A percentile compares a stretch with the other conserved stretches of the same genome.
Evolutionary conservation across 306 rosid genomes (phyloP).

Genomic region (Datisca glomerata): DNA sequence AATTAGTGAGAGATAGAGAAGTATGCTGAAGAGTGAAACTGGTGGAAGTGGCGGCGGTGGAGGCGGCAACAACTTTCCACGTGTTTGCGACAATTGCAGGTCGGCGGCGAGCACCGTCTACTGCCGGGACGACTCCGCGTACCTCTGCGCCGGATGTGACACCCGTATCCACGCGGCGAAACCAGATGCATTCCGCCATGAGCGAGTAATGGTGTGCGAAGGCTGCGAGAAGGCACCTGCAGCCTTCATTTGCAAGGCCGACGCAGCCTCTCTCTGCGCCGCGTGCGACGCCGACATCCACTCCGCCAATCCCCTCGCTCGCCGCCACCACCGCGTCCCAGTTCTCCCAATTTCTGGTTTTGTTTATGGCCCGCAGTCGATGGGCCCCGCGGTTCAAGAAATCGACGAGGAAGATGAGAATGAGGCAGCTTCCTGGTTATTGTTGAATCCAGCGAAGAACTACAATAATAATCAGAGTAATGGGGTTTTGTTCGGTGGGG

Average conservation of each 20-base stretch:
- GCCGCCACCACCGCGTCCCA: slow-evolving; percentile 93
- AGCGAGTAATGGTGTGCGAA: slow-evolving; percentile 82
- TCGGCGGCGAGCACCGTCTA: slow-evolving; percentile 41
- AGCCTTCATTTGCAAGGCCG: slow-evolving; percentile 75
- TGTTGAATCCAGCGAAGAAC: slow-evolving; percentile 50
- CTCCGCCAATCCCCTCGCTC: slow-evolving; percentile 81
- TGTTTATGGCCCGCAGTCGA: slow-evolving; percentile 18
- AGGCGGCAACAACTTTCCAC: slow-evolving; percentile 27
- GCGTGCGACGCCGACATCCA: slow-evolving; percentile 82
- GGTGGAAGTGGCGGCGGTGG: slow-evolving; percentile 1
- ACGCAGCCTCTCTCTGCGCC: slow-evolving; percentile 74
- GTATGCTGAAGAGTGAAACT: slow-evolving; percentile 32
- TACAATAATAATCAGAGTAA: slow-evolving; percentile 10
- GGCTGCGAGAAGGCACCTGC: slow-evolving; percentile 88
- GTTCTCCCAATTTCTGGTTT: slow-evolving; percentile 39
- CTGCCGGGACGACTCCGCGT: slow-evolving; percentile 56
- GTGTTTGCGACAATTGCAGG: slow-evolving; percentile 58
- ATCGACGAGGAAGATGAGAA: slow-evolving; percentile 46
- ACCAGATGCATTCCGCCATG: slow-evolving; percentile 45
- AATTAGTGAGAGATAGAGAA: not conserved
- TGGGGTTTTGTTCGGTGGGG: slow-evolving; percentile 55
- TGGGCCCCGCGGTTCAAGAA: not conserved
- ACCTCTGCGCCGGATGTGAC: slow-evolving; percentile 52
- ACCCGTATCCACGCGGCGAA: slow-evolving; percentile 45
- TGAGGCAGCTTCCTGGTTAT: slow-evolving; percentile 83